phyloP scores from a whole-genome alignment of 1,284 basidiomycete genomes.

The Ganoderma boninense region DNA sequence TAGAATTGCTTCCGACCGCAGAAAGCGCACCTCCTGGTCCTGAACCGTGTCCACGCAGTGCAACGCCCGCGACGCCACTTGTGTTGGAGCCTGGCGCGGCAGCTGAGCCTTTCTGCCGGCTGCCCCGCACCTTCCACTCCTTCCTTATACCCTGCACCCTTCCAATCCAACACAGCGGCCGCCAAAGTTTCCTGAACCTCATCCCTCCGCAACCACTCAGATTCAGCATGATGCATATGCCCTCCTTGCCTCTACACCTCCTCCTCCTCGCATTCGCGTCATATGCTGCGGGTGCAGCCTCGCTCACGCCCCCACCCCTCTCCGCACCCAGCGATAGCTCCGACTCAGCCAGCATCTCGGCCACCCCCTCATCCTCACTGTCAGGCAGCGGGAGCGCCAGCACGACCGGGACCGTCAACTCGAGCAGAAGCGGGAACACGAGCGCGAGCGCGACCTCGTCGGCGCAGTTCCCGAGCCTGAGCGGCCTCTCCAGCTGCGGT shows the following conservation, averaged over 20 bases:
- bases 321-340: constrained; percentile 15
- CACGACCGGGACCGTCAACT: constrained; percentile 8
- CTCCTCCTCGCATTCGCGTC: constrained; percentile 10
- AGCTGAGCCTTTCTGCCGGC: not conserved
- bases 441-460: constrained; percentile 37
- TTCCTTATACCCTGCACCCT: not conserved
- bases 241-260: not conserved
- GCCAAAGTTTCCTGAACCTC: not conserved
- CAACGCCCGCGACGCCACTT: constrained; percentile 1
- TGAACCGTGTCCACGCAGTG: no score
- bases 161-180: not conserved
- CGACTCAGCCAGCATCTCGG: constrained; percentile 17
- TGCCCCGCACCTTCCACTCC: not conserved
- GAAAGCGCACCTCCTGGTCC: no score
- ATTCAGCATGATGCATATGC: constrained; percentile 6
- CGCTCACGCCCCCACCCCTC: constrained; percentile 25
- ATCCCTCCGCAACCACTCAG: not conserved
- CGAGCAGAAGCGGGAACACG: constrained; percentile 13
- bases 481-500: constrained; percentile 42
- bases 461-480: constrained; percentile 40
- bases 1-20: not conserved
- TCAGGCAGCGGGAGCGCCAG: not conserved
- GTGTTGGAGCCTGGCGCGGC: not conserved
- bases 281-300: constrained; percentile 18
- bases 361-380: constrained; percentile 13